Conservation (phyloP, 2,329 filamentous ascomycete genomes). For the Botrytis tulipae region DNA sequence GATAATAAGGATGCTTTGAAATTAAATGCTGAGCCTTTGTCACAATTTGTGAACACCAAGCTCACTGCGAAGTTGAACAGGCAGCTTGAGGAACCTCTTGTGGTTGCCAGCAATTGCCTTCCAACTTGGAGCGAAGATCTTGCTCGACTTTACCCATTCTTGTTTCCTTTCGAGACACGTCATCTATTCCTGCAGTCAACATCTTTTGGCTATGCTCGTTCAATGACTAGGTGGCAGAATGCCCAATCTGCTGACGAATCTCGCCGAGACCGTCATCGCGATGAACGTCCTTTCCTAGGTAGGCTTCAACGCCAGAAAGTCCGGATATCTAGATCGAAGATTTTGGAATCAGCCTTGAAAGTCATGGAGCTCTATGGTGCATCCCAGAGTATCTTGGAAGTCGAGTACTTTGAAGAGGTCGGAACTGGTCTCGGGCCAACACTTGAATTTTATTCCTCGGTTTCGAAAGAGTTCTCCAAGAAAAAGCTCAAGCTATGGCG, state of each 20-base stretch:
- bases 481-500: slow-evolving; percentile 97
- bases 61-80: slow-evolving; percentile 96
- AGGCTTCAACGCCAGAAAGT: slow-evolving; percentile 94
- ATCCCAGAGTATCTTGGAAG: slow-evolving; percentile 93
- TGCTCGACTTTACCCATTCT: slow-evolving; percentile 88
- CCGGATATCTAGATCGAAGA: slow-evolving; percentile 91
- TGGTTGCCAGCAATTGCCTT: slow-evolving; percentile 94
- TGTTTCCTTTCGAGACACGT: slow-evolving; percentile 96
- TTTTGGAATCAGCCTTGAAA: slow-evolving; percentile 93
- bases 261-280: slow-evolving; percentile 75
- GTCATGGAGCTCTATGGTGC: slow-evolving; percentile 98
- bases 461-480: slow-evolving; percentile 95
- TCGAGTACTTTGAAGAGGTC: slow-evolving; percentile 98
- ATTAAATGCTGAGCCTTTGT: slow-evolving; percentile 76
- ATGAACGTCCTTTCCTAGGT: slow-evolving; percentile 88
- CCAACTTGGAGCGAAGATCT: slow-evolving; percentile 96
- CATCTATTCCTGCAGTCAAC: slow-evolving; percentile 97
- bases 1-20: slow-evolving; percentile 70
- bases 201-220: slow-evolving; percentile 94
- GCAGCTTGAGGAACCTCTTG: slow-evolving; percentile 92
- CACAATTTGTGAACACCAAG: slow-evolving; percentile 98
- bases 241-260: slow-evolving; percentile 78
- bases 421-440: slow-evolving; percentile 94
- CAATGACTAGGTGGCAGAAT: slow-evolving; percentile 97
- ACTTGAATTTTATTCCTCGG: slow-evolving; percentile 95